A percentile compares a stretch with the other conserved stretches of the same genome.
These are phyloP conservation scores for Aspergillus hancockii DNA, from an alignment of 495 filamentous ascomycete species.

Conservation along the genomic window DNA sequence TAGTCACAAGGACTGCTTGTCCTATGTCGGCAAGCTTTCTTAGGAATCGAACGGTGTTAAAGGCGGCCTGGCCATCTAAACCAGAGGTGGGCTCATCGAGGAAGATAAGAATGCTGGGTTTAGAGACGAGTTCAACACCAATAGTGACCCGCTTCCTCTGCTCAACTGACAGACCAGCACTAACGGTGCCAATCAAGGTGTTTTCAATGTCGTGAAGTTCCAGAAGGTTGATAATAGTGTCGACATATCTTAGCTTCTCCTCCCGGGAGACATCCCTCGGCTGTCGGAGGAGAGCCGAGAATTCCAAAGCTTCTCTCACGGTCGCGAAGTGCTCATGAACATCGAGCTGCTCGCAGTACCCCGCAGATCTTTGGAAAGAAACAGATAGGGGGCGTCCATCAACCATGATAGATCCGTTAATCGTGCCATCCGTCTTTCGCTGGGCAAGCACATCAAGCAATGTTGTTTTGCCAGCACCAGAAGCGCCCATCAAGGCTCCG, in stretches of 20 bases:
- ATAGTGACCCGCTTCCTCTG: constrained; percentile 70
- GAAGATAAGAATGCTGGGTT: constrained; percentile 69
- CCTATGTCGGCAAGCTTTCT: constrained; percentile 65
- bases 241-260: constrained; percentile 62
- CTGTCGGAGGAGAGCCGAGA: constrained; percentile 60
- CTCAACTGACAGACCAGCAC: constrained; percentile 56
- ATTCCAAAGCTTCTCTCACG: constrained; percentile 62
- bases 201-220: constrained; percentile 58
- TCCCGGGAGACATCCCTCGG: constrained; percentile 44
- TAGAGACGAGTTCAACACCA: constrained; percentile 67
- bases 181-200: constrained; percentile 54
- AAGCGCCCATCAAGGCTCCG: constrained; percentile 70
- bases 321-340: constrained; percentile 60
- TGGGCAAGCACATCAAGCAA: constrained; percentile 56
- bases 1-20: constrained; percentile 72
- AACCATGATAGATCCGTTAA: constrained; percentile 82
- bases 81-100: constrained; percentile 78
- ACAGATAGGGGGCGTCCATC: constrained; percentile 74
- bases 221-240: constrained; percentile 58
- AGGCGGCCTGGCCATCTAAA: constrained; percentile 64
- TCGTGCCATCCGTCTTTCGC: constrained; percentile 83
- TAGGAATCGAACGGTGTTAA: constrained; percentile 64
- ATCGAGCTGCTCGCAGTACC: constrained; percentile 64
- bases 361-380: constrained; percentile 74
- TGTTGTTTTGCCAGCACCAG: constrained; percentile 65